Base-by-base conservation (phyloP, 2,329 filamentous ascomycete species). In the Alternaria sp. region DNA sequence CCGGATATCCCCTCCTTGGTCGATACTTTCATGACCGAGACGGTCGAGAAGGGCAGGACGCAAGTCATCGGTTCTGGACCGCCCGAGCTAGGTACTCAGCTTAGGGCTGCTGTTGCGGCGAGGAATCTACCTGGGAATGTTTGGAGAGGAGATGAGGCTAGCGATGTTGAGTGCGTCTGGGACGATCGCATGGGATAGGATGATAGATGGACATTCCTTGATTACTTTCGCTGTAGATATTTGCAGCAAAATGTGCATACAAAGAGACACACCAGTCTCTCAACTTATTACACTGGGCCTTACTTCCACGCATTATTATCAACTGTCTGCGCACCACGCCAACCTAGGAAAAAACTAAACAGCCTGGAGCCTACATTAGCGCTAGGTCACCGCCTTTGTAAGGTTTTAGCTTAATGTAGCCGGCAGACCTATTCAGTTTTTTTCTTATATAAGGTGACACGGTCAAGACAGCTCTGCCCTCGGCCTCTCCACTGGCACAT, bases 141-240 rank as follows among this genome's bases (percentile, higher is more conserved):
- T 9, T 61, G 54, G 59, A 28, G 47, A 2, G 59, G 59, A 1
- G 59, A 61, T 2, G 54, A 61, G 54, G 28, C 36, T 0, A 57
- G 59, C 10, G 59, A 61, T 52, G 59, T 61, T 0, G 47, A 57
- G 36, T 58, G 54, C 13, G 59, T 61, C 9, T 61, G 59, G 59
- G 59, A 61, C n/a, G 59, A 61, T 45, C 54, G 59, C 26, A 52
- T 23, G 47, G 26, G 59, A 9, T 58, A n/a, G 23, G 23, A 19
- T 3, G 12, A 7, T 32, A 6, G n/a, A n/a, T 21, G 11, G 5
- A 21, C 0, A 6, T 1, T 19, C 9, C n/a, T 36, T 46, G 15
- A 28, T 43, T 19, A 26, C 19, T 44, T 43, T 32, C n/a, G 28
- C 19, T 59, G 59, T 61, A 56, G 15, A 61, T 51, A 57, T 57